Evolutionary conservation across 2,329 filamentous ascomycete genomes (phyloP).

Genomic region (Lachnellula hyalina): DNA sequence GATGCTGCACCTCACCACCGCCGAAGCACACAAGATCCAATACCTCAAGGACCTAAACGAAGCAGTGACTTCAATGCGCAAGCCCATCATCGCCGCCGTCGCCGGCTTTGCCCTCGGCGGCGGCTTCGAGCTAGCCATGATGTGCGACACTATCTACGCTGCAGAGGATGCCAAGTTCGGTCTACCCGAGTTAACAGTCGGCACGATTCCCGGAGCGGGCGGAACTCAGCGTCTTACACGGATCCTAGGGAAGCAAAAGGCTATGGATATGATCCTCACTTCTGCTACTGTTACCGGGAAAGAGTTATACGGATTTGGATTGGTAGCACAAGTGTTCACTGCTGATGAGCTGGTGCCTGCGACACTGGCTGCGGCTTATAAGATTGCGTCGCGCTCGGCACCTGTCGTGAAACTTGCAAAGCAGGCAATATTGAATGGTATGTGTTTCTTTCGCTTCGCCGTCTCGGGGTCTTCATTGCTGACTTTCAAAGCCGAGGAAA

Average conservation of each 20-base stretch:
- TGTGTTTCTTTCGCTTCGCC: conserved; percentile 12
- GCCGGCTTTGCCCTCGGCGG: conserved; percentile 47
- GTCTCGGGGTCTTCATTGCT: not conserved
- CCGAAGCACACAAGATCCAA: conserved; percentile 24
- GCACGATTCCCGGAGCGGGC: conserved; percentile 29
- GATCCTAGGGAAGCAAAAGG: conserved; percentile 33
- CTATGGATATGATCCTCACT: conserved; percentile 26
- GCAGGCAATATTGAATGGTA: conserved; percentile 39
- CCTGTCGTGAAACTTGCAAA: conserved; percentile 40
- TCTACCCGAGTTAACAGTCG: conserved; percentile 32
- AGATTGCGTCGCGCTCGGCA: conserved; percentile 36
- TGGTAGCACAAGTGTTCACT: conserved; percentile 29
- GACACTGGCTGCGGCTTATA: conserved; percentile 35
- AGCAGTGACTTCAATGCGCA: conserved; percentile 35
- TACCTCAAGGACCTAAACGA: conserved; percentile 39
- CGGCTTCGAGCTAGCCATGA: conserved; percentile 45
- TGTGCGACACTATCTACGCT: conserved; percentile 35
- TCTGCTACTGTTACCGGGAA: conserved; percentile 15
- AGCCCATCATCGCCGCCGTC: conserved; percentile 46
- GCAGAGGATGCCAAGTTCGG: conserved; percentile 27
- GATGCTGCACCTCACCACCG: conserved; percentile 27
- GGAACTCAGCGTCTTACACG: conserved; percentile 32
- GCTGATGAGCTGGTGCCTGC: conserved; percentile 34
- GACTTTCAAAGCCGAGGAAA: conserved; percentile 35
- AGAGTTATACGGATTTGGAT: conserved; percentile 14